Conservation (phyloP, 495 filamentous ascomycete genomes). For the Amorphotheca resinae region DNA sequence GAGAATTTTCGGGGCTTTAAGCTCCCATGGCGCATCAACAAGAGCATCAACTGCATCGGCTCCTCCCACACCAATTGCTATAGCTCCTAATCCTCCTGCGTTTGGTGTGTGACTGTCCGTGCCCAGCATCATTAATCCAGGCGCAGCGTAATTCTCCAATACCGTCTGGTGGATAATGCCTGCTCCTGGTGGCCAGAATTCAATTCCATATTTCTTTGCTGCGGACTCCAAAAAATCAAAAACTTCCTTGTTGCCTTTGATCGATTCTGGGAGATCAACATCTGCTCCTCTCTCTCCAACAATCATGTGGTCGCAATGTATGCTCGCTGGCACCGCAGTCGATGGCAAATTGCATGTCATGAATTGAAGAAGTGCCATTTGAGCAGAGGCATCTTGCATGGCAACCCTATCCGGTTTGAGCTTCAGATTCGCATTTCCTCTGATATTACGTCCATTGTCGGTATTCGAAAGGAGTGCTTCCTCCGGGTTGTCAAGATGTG, state of each 20-base stretch:
- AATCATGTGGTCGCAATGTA: conserved; percentile 99
- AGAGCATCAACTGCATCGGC: conserved; percentile 96
- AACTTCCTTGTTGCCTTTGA: conserved; percentile 88
- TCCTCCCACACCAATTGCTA: conserved; percentile 95
- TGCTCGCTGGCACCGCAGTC: conserved; percentile 93
- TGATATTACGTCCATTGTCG: conserved; percentile 65
- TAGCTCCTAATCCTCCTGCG: conserved; percentile 81
- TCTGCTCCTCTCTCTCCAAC: conserved; percentile 85
- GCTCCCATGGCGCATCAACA: conserved; percentile 91
- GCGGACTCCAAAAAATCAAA: conserved; percentile 96
- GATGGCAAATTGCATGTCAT: conserved; percentile 89
- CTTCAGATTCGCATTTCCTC: conserved; percentile 86
- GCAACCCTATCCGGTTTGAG: conserved; percentile 95
- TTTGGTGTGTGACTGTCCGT: conserved; percentile 98
- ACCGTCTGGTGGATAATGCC: conserved; percentile 99
- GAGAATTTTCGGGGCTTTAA: conserved; percentile 83
- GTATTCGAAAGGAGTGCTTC: conserved; percentile 73
- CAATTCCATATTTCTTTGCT: conserved; percentile 90
- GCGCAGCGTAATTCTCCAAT: conserved; percentile 94
- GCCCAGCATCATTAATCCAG: conserved; percentile 98
- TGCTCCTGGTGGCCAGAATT: conserved; percentile 98
- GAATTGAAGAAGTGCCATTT: conserved; percentile 97
- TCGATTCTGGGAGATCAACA: conserved; percentile 73
- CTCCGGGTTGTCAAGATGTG: conserved; percentile 77
- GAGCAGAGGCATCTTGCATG: conserved; percentile 97